These are phyloP conservation scores for Saksenaea vasiformis DNA, from an alignment of 371 early-diverging fungal genomes.

Conservation along the genomic window DNA sequence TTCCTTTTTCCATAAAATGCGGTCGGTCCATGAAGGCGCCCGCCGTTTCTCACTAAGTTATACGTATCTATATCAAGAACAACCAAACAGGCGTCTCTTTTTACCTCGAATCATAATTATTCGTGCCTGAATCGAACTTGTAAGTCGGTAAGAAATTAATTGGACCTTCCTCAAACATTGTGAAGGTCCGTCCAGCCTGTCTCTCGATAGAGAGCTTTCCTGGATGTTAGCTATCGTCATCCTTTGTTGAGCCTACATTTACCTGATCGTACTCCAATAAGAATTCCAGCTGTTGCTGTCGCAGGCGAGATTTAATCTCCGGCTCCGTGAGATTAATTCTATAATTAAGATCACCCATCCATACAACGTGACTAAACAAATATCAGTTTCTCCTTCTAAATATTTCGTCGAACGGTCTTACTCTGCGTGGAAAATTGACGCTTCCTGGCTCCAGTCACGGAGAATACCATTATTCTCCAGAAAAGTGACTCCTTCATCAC, in stretches of 20 bases:
- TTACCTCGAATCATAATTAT: slow-evolving; percentile 83
- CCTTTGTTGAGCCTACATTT: slow-evolving; percentile 1
- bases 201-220: slow-evolving; percentile 39
- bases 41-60: slow-evolving; percentile 75
- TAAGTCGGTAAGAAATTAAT: slow-evolving; percentile 91
- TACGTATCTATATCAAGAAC: too few species aligned
- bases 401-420: slow-evolving; percentile 32
- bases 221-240: background rate
- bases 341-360: slow-evolving; percentile 96
- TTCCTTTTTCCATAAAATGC: slow-evolving; percentile 82
- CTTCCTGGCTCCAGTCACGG: slow-evolving; percentile 39
- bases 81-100: background rate
- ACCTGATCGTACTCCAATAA: slow-evolving; percentile 76
- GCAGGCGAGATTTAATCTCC: slow-evolving; percentile 56
- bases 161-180: slow-evolving; percentile 78
- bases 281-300: slow-evolving; percentile 49
- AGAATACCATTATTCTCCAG: slow-evolving; percentile 30
- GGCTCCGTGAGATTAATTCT: slow-evolving; percentile 71
- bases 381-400: background rate
- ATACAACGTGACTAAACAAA: slow-evolving; percentile 72
- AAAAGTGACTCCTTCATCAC: slow-evolving; percentile 47
- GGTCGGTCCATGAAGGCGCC: slow-evolving; percentile 92
- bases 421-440: slow-evolving; percentile 72
- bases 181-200: slow-evolving; percentile 64
- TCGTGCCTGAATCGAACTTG: slow-evolving; percentile 87